Conservation (phyloP, 495 filamentous ascomycete genomes). For the Talaromyces wortmannii region DNA sequence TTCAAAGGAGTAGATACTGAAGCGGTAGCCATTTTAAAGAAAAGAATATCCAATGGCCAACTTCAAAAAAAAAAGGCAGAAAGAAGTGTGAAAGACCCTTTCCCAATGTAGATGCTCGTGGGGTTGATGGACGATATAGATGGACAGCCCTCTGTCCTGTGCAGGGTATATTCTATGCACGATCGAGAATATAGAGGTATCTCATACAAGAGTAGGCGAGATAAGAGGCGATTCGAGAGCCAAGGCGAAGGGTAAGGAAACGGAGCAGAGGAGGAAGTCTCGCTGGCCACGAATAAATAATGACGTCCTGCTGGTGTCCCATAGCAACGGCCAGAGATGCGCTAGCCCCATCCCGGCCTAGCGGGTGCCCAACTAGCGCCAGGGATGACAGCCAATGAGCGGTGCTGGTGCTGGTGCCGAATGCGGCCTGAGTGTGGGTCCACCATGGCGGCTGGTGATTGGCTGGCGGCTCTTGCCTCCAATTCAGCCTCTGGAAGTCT, state of each 20-base stretch:
- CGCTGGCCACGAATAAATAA: conserved; percentile 49
- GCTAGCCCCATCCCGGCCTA: neutral
- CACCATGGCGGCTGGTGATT: too few relatives aligned
- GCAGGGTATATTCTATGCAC: conserved; percentile 9
- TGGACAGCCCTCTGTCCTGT: conserved; percentile 6
- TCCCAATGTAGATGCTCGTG: too few relatives aligned
- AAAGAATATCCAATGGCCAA: conserved; percentile 28
- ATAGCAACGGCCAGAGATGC: neutral
- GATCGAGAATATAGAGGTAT: neutral
- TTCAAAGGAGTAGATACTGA: conserved; percentile 88
- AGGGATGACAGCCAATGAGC: too few relatives aligned
- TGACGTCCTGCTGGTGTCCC: neutral
- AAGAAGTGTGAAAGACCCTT: too few relatives aligned
- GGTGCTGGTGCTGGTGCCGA: too few relatives aligned
- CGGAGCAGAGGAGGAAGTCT: conserved; percentile 47
- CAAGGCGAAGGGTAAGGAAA: neutral
- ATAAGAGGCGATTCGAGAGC: conserved; percentile 12
- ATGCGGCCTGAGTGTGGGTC: too few relatives aligned
- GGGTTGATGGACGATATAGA: conserved; percentile 26
- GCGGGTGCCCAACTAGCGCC: neutral
- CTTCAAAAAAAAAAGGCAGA: too few relatives aligned
- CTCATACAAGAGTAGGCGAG: conserved; percentile 4
- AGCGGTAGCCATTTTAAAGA: conserved; percentile 71
- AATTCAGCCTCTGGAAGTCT: too few relatives aligned
- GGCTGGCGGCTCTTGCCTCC: too few relatives aligned